These are phyloP conservation scores for Nigrograna mackinnonii DNA, from an alignment of 2,329 filamentous ascomycete species.

Conservation along the genomic window DNA sequence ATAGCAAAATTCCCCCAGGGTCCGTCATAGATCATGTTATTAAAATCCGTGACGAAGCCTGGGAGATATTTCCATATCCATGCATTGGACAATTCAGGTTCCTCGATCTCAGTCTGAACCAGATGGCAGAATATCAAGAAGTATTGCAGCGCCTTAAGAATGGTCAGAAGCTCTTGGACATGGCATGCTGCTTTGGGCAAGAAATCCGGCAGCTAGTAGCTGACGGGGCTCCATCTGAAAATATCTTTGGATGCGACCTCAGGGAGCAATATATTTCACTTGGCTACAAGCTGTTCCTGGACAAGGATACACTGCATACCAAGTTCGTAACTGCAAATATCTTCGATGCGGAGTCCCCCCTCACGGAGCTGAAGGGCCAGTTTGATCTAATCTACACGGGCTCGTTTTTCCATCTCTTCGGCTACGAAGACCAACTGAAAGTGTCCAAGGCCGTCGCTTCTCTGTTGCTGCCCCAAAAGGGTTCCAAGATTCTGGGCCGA, in stretches of 20 bases:
- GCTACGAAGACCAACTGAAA: constrained; percentile 34
- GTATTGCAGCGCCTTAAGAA: constrained; percentile 6
- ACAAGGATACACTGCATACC: constrained; percentile 45
- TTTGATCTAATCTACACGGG: constrained; percentile 45
- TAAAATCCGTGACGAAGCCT: constrained; percentile 27
- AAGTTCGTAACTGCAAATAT: constrained; percentile 58
- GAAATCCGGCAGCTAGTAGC: constrained; percentile 44
- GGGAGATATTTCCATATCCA: constrained; percentile 31
- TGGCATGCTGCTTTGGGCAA: constrained; percentile 51
- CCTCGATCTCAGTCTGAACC: constrained; percentile 27
- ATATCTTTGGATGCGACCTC: constrained; percentile 46
- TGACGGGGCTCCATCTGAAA: constrained; percentile 43
- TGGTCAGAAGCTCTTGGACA: constrained; percentile 41
- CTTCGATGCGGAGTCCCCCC: constrained; percentile 35
- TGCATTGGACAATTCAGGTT: constrained; percentile 38
- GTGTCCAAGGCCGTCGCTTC: constrained; percentile 35
- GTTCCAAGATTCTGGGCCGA: constrained; percentile 56
- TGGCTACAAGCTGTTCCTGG: constrained; percentile 48
- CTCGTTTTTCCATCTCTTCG: constrained; percentile 49
- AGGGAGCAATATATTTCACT: constrained; percentile 52
- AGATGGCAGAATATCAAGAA: constrained; percentile 24
- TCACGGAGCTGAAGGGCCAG: constrained; percentile 26
- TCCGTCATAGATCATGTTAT: constrained; percentile 35
- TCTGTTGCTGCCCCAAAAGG: constrained; percentile 42
- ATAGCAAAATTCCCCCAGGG: constrained; percentile 37